Evolutionary conservation across 257 asterid species (phyloP).

Genomic region (Penstemon newberryi): DNA sequence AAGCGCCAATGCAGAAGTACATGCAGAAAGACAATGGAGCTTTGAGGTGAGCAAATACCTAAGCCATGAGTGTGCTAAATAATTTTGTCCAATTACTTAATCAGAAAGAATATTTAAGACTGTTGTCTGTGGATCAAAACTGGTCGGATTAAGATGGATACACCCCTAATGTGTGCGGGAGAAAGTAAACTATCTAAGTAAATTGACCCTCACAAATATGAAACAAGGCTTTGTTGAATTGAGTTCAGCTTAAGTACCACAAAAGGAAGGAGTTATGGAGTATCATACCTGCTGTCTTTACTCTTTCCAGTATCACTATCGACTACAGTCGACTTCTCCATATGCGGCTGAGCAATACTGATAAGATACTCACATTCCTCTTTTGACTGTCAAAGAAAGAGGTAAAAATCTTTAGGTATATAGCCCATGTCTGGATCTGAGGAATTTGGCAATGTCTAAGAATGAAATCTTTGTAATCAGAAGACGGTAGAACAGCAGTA

Average conservation of each 20-base stretch:
- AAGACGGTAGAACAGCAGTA: not conserved
- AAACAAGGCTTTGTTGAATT: not conserved
- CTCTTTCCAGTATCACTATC: conserved; percentile 89
- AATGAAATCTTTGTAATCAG: conserved; percentile 1
- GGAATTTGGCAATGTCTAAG: conserved; percentile 22
- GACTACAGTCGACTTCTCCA: conserved; percentile 89
- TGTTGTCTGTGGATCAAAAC: conserved; percentile 5
- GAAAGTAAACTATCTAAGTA: not conserved
- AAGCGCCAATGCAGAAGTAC: not conserved
- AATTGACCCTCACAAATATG: conserved; percentile 14
- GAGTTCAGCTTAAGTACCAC: conserved; percentile 15
- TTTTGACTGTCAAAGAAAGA: conserved; percentile 58
- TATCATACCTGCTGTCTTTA: conserved; percentile 80
- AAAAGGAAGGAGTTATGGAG: conserved; percentile 13
- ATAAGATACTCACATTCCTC: conserved; percentile 95
- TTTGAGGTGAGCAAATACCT: conserved; percentile 7
- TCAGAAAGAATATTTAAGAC: conserved; percentile 3
- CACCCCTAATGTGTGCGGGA: conserved; percentile 7
- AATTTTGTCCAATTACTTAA: not conserved
- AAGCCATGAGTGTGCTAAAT: conserved; percentile 5
- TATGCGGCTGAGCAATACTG: conserved; percentile 78
- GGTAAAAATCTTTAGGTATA: conserved; percentile 18
- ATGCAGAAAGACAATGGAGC: not conserved
- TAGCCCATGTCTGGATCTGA: conserved; percentile 10
- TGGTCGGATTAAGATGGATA: not conserved